phyloP scores from a whole-genome alignment of 768 basidiomycete genomes.

The Megacollybia marginata region DNA sequence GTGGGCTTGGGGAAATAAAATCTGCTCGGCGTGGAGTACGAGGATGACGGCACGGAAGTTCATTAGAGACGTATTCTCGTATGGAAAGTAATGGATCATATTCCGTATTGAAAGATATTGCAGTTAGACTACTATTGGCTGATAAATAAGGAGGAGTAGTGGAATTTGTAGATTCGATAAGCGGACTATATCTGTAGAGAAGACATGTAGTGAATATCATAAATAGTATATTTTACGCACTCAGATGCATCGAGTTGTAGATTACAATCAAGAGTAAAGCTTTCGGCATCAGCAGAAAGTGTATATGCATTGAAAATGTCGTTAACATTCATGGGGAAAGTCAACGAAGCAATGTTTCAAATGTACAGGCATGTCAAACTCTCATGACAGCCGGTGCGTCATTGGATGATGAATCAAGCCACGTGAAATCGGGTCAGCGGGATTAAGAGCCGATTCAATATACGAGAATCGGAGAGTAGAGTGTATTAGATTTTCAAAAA shows the following conservation, averaged over 20 bases:
- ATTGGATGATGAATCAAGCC: too few relatives aligned
- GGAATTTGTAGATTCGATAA: too few relatives aligned
- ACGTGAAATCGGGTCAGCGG: too few relatives aligned
- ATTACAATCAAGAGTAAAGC: neutral
- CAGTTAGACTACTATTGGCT: neutral
- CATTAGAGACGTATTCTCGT: neutral
- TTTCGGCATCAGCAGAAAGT: neutral
- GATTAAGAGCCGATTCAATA: too few relatives aligned
- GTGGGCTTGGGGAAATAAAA: too few relatives aligned
- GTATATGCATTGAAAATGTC: neutral
- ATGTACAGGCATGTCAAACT: too few relatives aligned
- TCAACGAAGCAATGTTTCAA: neutral
- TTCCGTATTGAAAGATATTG: neutral
- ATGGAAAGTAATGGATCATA: neutral
- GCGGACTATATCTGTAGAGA: too few relatives aligned
- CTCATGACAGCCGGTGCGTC: too few relatives aligned
- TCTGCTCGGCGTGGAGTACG: neutral
- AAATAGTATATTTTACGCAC: neutral
- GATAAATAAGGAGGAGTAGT: too few relatives aligned
- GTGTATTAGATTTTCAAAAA: too few relatives aligned
- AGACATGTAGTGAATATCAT: neutral
- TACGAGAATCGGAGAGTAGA: too few relatives aligned
- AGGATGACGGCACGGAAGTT: neutral
- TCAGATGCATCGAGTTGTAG: neutral
- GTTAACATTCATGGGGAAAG: too few relatives aligned